Base-by-base conservation (phyloP, 345 rosid species). In the Populus ilicifolia region DNA sequence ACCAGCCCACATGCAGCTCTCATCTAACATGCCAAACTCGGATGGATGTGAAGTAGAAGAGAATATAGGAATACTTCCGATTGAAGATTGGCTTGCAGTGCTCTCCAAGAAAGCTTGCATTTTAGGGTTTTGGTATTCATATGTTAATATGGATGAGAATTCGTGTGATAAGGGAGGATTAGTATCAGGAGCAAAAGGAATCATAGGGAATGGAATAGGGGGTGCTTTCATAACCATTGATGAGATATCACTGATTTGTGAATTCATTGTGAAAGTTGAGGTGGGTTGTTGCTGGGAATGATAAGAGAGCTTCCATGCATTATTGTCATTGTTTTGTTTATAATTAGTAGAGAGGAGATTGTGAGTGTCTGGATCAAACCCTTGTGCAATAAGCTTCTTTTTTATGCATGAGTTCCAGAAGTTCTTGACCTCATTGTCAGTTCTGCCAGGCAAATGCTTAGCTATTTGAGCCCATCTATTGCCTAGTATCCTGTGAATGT, bases 381-480 rank as follows among this genome's bases (percentile, higher is more conserved):
- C 89, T 67, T 84, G 90, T 10, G 90, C 76, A 65, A 89, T 74
- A 67, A 89, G 93, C 83, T 89, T 89, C 84, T 89, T 89, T 87
- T 89, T 89, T 63, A 89, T 84, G 84, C 81, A 85, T 2, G 90
- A 85, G 71, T 89, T 88, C 90, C 93, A 89, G 69, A 89, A 89
- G 75, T 89, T 89, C 86, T 89, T 89, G 30, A 88, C 84, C 79
- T 89, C 93, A 61, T 89, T 89, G 77, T 89, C 90, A 29, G 93
- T 87, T 80, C 93, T 82, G 1, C 93, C 90, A n/a, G 90, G 93
- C 79, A 89, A 81, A 77, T 89, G 89, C 75, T 88, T 89, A 17
- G 90, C 90, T 41, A 89, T 89, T 77, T 89, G 93, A 76, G 93
- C 90, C 93, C 93, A 89, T 65, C 76, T 83, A 83, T 89, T 89